Base-by-base conservation (phyloP, 2,329 filamentous ascomycete genomes). In the Cadophora luteo-olivacea region DNA sequence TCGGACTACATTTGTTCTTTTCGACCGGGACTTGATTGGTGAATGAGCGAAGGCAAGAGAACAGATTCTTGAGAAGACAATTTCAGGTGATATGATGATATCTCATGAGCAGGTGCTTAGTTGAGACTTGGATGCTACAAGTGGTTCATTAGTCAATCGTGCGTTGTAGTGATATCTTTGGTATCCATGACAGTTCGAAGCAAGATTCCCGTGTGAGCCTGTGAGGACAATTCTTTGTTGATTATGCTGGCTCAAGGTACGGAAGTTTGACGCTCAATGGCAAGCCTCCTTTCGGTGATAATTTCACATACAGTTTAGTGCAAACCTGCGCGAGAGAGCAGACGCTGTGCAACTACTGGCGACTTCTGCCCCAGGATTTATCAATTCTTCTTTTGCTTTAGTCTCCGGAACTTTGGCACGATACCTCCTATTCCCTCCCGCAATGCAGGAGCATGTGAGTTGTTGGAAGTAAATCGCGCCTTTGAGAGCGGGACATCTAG, bases 351-450 rank as follows among this genome's bases (percentile, higher is more conserved):
- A 60, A 60, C 55, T 22, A 3, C 33, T 16, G 33, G 57, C n/a
- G 55, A 45, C 57, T 12, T 60, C 33, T 25, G 57, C 36, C 57
- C 57, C 36, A 33, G 57, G 57, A 58, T 24, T 58, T 24, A 19
- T 49, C 16, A 14, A 48, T 19, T 6, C 14, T 14, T 16, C 41
- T 19, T 48, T 19, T 48, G 11, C 41, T 14, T 38, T 38, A 38
- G 36, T 38, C 36, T 2, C 36, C 14, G 41, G 41, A 11, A 45
- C 41, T 45, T 45, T 45, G 41, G 41, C 41, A 45, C 41, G 12
- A 45, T 45, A 45, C 41, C 41, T 45, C 16, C 41, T 7, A 19
- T 49, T 19, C n/a, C 45, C n/a, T 49, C 45, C 45, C 45, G 45
- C 45, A 49, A 22, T 8, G 45, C 45, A 49, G 45, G 19, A 22